Percentiles rank a stretch among this genome's conserved stretches.
phyloP scores from a whole-genome alignment of 345 rosid genomes.

The Pistacia integerrima region DNA sequence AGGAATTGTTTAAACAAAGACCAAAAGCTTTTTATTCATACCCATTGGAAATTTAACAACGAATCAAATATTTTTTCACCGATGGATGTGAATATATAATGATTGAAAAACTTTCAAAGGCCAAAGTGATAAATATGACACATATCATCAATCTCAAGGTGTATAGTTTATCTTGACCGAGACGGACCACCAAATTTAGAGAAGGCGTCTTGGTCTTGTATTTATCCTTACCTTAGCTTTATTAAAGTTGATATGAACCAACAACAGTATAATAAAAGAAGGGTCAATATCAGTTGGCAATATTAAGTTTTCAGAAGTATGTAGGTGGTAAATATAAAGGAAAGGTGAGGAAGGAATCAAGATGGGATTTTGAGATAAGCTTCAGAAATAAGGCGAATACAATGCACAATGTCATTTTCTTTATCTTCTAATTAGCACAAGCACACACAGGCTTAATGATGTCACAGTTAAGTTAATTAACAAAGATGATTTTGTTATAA shows the following conservation, averaged over 20 bases:
- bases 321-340: background rate
- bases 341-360: background rate
- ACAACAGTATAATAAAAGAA: slow-evolving; percentile 10
- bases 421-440: too few species aligned
- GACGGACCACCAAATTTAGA: slow-evolving; percentile 21
- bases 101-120: slow-evolving; percentile 20
- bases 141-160: background rate
- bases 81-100: slow-evolving; percentile 17
- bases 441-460: too few species aligned
- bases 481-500: too few species aligned
- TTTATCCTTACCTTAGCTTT: slow-evolving; percentile 19
- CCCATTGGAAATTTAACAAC: slow-evolving; percentile 3
- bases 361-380: background rate
- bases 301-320: background rate
- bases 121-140: slow-evolving; percentile 17
- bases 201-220: slow-evolving; percentile 7
- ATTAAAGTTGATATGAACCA: slow-evolving; percentile 38
- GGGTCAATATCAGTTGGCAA: background rate
- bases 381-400: too few species aligned
- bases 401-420: background rate
- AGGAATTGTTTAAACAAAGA: background rate
- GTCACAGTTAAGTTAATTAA: too few species aligned
- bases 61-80: background rate
- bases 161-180: slow-evolving; percentile 27
- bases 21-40: background rate